Evolutionary conservation across 2,329 filamentous ascomycete species (phyloP), one percentile per base, ranked within the genome.

Genomic region (Pseudocercospora pini-densiflorae): DNA sequence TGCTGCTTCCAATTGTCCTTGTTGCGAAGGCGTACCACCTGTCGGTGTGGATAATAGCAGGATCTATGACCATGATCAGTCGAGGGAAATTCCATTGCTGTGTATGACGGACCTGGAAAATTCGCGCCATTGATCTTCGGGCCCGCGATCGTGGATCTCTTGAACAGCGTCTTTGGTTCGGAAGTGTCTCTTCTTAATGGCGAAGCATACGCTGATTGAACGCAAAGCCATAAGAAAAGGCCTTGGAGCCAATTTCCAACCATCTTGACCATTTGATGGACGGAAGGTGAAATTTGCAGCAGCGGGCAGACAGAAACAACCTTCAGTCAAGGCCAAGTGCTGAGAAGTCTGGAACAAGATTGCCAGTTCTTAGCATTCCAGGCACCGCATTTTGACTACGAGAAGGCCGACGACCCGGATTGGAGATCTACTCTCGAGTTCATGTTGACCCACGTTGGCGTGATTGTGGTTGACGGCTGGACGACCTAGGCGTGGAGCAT

Each of bases 41-140:
- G n/a, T 76, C 71, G 47, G 73, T 65, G 24, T 73, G 63, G 29
- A 77, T 70, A 27, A 81, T 71, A 9, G 73, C 64, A 1, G 80
- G 80, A 70, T 81, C 79, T 19, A 23, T 45, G 5, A n/a, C 16
- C 7, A 23, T n/a, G n/a, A 8, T 58, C 10, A 43, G 31, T 7
- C 7, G 8, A 58, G n/a, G 31, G 16, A 40, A 19, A 94, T 67
- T 84, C 97, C 7, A 81, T 96, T 58, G 81, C 83, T 10, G 87
- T 94, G 5, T 90, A 94, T 77, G 80, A 91, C 75, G 86, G 58
- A 73, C 73, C 73, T 12, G 86, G 81, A 72, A 88, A 88, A 76
- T 88, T 81, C 27, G 74, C 73, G 53, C 71, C 73, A 31, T 71
- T 66, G 19, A 76, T 71, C 68, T 72, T 65, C 6, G 74, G 72